Evolutionary conservation across 2,329 filamentous ascomycete genomes (phyloP), one percentile per base, ranked within the genome.

Genomic region (Sporothrix dimorphospora): DNA sequence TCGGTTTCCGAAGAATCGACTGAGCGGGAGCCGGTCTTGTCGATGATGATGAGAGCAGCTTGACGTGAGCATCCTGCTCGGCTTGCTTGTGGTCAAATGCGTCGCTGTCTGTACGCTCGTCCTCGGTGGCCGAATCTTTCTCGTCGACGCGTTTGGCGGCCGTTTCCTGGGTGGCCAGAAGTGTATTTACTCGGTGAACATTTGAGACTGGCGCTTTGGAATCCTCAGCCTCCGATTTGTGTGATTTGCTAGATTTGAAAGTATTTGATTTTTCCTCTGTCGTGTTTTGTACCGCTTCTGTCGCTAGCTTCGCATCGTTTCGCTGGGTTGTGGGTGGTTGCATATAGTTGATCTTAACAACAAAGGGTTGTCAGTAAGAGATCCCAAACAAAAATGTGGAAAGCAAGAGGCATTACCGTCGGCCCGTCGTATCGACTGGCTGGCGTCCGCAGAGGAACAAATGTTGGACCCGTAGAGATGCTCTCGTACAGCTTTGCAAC

Each of bases 1-100:
- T 83, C 59, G 84, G 80, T 78, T 90, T 90, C 78, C 89, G 90
- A 72, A 90, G 77, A 70, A 90, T 90, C 0, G 88, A 87, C 75
- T 88, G 87, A 3, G 83, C 77, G 47, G 84, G 85, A 4, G 85
- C 83, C 8, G 84, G 82, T 71, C 83, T 83, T 16, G 83, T 81
- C 11, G 85, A 85, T 12, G 84, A 85, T 16, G 82, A 79, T 27
- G 79, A 78, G 9, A 77, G 73, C 47, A 75, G 73, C 61, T 77
- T 79, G 4, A 77, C 65, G 6, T 70, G 59, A 12, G 75, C 69
- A 16, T 45, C 71, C 14, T 53, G n/a, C 38, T 57, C 3, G 34
- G 27, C 4, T 42, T 27, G 16, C 24, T 49, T 63, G 53, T 57
- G 19, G 3, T 40, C 47, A 4, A 30, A 3, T 3, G 47, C 1